Evolutionary conservation across 768 basidiomycete species (phyloP).

Genomic region (Lentinula sp.): DNA sequence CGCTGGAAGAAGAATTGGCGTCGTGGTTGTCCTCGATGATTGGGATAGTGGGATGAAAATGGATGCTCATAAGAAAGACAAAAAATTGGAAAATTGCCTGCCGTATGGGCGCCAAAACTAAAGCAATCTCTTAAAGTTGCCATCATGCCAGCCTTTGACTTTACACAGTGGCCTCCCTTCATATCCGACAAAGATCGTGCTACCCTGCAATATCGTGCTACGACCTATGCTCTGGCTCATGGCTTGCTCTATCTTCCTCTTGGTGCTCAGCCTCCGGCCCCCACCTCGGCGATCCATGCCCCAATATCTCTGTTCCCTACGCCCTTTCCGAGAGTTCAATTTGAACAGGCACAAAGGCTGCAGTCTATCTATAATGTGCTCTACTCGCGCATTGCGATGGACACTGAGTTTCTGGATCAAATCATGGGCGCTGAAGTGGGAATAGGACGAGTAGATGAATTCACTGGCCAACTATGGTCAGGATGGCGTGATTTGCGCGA

Average conservation of each 20-base stretch:
- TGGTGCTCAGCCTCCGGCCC: conserved; percentile 36
- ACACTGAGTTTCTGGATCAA: conserved; percentile 72
- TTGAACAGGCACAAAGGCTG: conserved; percentile 55
- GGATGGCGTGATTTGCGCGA: conserved; percentile 77
- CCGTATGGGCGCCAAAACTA: not conserved
- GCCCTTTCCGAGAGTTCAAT: conserved; percentile 72
- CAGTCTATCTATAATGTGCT: conserved; percentile 80
- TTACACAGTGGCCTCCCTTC: conserved; percentile 69
- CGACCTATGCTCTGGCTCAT: conserved; percentile 80
- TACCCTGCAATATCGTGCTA: conserved; percentile 56
- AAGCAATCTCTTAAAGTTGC: not conserved
- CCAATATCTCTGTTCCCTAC: conserved; percentile 87
- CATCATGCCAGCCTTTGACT: conserved; percentile 28
- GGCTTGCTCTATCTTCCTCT: conserved; percentile 74
- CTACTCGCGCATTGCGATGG: conserved; percentile 78
- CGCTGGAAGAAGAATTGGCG: not conserved
- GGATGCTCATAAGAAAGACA: conserved; percentile 3
- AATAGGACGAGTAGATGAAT: conserved; percentile 79
- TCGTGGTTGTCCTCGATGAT: not conserved
- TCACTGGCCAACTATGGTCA: conserved; percentile 80
- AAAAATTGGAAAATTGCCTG: not conserved
- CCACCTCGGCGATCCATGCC: conserved; percentile 81
- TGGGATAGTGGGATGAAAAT: conserved; percentile 1
- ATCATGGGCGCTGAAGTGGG: conserved; percentile 78
- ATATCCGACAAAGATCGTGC: conserved; percentile 53